A percentile compares a stretch with the other conserved stretches of the same genome.
Conservation (phyloP, 805 yeast species). For the Saccharomycopsis sp. region DNA sequence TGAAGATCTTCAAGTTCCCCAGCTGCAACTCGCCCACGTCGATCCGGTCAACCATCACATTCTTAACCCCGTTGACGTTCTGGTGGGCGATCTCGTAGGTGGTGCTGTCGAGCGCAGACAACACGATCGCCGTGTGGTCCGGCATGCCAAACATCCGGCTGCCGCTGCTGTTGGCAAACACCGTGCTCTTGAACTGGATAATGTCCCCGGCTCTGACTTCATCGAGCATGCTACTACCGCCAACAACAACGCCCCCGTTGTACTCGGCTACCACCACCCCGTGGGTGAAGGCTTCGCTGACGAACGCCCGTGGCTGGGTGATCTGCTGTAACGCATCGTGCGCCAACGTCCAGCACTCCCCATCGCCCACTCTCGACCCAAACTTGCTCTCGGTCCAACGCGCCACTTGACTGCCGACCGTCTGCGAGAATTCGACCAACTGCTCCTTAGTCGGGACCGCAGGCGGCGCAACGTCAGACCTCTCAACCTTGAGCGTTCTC, state of each 20-base stretch:
- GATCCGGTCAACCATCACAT: constrained; percentile 34
- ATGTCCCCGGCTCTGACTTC: constrained; percentile 47
- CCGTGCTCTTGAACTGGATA: constrained; percentile 37
- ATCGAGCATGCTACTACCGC: constrained; percentile 26
- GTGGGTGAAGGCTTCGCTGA: constrained; percentile 38
- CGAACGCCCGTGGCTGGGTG: constrained; percentile 51
- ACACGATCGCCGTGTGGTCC: constrained; percentile 40
- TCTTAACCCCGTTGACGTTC: constrained; percentile 36
- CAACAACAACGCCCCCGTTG: constrained; percentile 21
- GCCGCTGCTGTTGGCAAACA: constrained; percentile 30
- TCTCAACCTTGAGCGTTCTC: constrained; percentile 26
- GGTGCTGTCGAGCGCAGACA: constrained; percentile 1
- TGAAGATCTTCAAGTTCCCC: constrained; percentile 39
- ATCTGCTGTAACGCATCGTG: constrained; percentile 43
- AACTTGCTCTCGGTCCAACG: constrained; percentile 43
- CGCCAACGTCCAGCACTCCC: constrained; percentile 58
- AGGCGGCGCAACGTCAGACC: constrained; percentile 38
- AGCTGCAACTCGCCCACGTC: constrained; percentile 30
- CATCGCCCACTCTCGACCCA: constrained; percentile 43
- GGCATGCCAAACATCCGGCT: constrained; percentile 41
- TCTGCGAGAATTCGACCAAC: constrained; percentile 29
- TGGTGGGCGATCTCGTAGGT: constrained; percentile 37
- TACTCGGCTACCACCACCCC: constrained; percentile 30
- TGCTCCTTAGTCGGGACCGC: constrained; percentile 25
- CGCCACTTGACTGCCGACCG: constrained; percentile 45